These are phyloP conservation scores for Didymellaceae sp. DNA, from an alignment of 2,329 filamentous ascomycete species.

Conservation along the genomic window DNA sequence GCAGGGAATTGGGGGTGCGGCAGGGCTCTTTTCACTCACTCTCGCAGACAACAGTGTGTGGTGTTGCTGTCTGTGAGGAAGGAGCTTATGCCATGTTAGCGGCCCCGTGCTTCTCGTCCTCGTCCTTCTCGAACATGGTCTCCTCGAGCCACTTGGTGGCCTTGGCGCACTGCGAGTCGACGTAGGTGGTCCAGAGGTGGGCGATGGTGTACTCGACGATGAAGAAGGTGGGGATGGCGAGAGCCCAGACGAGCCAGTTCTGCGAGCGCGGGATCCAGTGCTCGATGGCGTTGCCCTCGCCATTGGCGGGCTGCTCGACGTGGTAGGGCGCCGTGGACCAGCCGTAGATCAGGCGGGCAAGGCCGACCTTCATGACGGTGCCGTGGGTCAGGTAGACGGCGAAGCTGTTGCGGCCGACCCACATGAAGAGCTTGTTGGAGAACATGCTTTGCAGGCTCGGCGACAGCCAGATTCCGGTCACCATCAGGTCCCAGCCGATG, in stretches of 20 bases:
- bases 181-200: conserved; percentile 59
- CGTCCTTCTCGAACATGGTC: conserved; percentile 55
- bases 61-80: too few relatives aligned
- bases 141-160: conserved; percentile 58
- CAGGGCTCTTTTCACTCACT: too few relatives aligned
- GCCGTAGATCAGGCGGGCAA: conserved; percentile 61
- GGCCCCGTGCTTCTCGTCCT: conserved; percentile 45
- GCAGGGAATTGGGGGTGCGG: too few relatives aligned
- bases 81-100: conserved; percentile 31
- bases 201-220: conserved; percentile 56
- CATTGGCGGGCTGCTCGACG: conserved; percentile 49
- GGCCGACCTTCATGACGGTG: conserved; percentile 59
- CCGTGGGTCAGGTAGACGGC: conserved; percentile 63
- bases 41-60: not conserved
- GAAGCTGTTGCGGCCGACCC: conserved; percentile 62
- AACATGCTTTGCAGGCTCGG: conserved; percentile 57
- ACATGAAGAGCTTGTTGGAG: conserved; percentile 59
- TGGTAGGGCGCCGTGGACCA: conserved; percentile 55
- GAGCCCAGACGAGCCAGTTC: conserved; percentile 47
- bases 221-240: conserved; percentile 57
- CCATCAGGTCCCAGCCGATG: conserved; percentile 57
- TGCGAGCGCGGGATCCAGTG: conserved; percentile 53
- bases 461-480: conserved; percentile 60
- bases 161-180: conserved; percentile 58
- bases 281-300: conserved; percentile 45